phyloP scores from a whole-genome alignment of 495 filamentous ascomycete species.

The Jackrogersella multiformis region DNA sequence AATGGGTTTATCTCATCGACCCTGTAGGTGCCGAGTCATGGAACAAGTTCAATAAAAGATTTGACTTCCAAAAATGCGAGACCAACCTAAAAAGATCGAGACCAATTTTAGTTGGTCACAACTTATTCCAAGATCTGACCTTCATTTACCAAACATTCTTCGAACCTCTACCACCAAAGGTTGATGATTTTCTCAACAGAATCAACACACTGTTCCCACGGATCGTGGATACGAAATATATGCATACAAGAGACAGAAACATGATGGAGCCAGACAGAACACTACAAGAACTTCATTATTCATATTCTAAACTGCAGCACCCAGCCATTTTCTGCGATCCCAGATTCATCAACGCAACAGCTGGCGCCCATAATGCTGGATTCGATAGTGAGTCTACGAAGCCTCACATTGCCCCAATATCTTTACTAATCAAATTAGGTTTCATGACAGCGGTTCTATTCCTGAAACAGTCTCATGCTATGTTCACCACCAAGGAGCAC shows the following conservation, averaged over 20 bases:
- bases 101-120: constrained; percentile 76
- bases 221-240: constrained; percentile 81
- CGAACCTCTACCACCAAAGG: constrained; percentile 67
- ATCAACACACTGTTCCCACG: constrained; percentile 70
- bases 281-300: constrained; percentile 49
- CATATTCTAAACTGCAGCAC: neutral
- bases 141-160: constrained; percentile 78
- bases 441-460: constrained; percentile 73
- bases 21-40: constrained; percentile 10
- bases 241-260: constrained; percentile 64
- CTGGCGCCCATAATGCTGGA: constrained; percentile 71
- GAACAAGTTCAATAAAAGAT: constrained; percentile 38
- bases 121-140: constrained; percentile 76
- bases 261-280: constrained; percentile 55
- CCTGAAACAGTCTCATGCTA: constrained; percentile 65
- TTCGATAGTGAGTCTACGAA: constrained; percentile 65
- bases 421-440: constrained; percentile 30
- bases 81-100: constrained; percentile 54
- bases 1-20: constrained; percentile 48
- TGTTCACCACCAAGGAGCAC: constrained; percentile 38
- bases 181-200: constrained; percentile 66
- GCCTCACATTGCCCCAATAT: neutral
- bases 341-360: neutral
- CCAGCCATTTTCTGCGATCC: constrained; percentile 13
- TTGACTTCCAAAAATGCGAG: constrained; percentile 42